These are phyloP conservation scores for Dichotomocladium elegans DNA, from an alignment of 371 early-diverging fungal genomes.

Conservation along the genomic window DNA sequence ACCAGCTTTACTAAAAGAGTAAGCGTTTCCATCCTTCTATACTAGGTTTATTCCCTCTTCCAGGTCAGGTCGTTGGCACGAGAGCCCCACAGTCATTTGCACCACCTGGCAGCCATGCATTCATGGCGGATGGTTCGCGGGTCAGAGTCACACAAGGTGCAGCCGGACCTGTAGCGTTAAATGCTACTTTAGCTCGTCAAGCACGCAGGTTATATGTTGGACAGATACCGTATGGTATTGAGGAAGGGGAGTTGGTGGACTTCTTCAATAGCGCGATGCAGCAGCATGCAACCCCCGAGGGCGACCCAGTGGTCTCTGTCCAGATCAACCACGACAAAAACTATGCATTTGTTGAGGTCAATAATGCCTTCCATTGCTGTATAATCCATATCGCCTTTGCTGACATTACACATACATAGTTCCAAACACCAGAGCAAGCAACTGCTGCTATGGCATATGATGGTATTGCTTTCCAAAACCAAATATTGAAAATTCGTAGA, in stretches of 20 bases:
- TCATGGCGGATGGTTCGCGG: slow-evolving; percentile 41
- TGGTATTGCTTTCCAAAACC: slow-evolving; percentile 82
- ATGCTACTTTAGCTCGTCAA: slow-evolving; percentile 55
- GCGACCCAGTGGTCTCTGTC: slow-evolving; percentile 68
- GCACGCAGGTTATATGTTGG: slow-evolving; percentile 89
- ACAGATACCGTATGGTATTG: slow-evolving; percentile 81
- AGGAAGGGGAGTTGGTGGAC: slow-evolving; percentile 71
- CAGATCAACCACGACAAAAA: slow-evolving; percentile 91
- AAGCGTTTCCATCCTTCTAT: neutral
- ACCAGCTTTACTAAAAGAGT: no score
- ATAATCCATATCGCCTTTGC: neutral
- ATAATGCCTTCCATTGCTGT: neutral
- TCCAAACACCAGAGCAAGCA: slow-evolving; percentile 86
- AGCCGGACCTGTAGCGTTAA: slow-evolving; percentile 39
- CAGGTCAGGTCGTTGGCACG: slow-evolving; percentile 77
- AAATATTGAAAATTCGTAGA: slow-evolving; percentile 85
- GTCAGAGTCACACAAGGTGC: slow-evolving; percentile 35
- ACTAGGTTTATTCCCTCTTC: slow-evolving; percentile 85
- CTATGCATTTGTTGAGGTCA: slow-evolving; percentile 92
- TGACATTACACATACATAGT: slow-evolving; percentile 39
- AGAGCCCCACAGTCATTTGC: slow-evolving; percentile 58
- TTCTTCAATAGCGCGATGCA: slow-evolving; percentile 89
- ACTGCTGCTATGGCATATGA: slow-evolving; percentile 91
- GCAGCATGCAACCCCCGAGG: slow-evolving; percentile 57
- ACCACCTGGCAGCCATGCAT: slow-evolving; percentile 40